Evolutionary conservation across 2,329 filamentous ascomycete genomes (phyloP).

Genomic region (Hypocrella siamensis): DNA sequence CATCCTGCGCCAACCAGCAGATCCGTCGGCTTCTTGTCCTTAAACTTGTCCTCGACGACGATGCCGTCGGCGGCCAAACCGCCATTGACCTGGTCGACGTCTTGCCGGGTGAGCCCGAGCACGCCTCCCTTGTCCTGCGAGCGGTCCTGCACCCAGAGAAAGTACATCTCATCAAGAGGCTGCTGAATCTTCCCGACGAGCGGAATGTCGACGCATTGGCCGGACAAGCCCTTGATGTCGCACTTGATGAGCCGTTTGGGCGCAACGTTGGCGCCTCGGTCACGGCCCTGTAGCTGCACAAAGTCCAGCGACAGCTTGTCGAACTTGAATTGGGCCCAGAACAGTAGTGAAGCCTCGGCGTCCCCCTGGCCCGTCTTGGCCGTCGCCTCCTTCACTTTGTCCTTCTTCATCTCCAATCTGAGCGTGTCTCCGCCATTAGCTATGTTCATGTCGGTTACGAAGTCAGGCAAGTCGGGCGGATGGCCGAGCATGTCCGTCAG

Average conservation of each 20-base stretch:
- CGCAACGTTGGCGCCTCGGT: slow-evolving; percentile 4
- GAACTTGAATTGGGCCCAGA: slow-evolving; percentile 5
- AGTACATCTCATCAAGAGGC: slow-evolving; percentile 19
- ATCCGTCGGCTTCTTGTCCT: slow-evolving; percentile 3
- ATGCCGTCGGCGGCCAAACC: neutral
- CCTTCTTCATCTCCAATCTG: slow-evolving; percentile 2
- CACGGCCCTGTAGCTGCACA: slow-evolving; percentile 4
- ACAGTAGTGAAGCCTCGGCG: slow-evolving; percentile 5
- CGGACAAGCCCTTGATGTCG: slow-evolving; percentile 6
- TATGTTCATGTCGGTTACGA: slow-evolving; percentile 3
- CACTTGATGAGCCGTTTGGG: slow-evolving; percentile 9
- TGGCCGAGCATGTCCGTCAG: slow-evolving; percentile 3
- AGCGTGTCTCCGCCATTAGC: slow-evolving; percentile 1
- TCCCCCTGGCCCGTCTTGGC: neutral
- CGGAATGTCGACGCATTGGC: slow-evolving; percentile 10
- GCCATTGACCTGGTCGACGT: slow-evolving; percentile 2
- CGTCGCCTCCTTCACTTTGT: neutral
- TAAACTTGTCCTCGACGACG: slow-evolving; percentile 5
- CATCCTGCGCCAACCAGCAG: slow-evolving; percentile 9
- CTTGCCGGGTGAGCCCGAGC: slow-evolving; percentile 2
- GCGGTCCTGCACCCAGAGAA: slow-evolving; percentile 16
- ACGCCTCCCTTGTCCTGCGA: neutral
- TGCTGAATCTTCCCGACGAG: slow-evolving; percentile 15
- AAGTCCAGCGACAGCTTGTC: slow-evolving; percentile 4
- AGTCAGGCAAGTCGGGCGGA: slow-evolving; percentile 5